Evolutionary conservation across 805 yeast species (phyloP).

Genomic region (Candida ortonii): DNA sequence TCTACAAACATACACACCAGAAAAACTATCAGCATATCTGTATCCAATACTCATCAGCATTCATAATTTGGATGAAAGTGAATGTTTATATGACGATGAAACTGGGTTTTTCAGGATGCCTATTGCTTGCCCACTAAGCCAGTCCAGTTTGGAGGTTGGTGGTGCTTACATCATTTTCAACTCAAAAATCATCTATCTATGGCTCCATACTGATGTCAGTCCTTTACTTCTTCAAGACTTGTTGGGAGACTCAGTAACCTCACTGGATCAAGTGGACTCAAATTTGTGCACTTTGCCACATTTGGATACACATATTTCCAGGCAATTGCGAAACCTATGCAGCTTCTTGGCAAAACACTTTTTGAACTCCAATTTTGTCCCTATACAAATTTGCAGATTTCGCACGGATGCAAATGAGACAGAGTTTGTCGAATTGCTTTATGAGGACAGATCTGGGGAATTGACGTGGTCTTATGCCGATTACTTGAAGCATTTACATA

Average conservation of each 20-base stretch:
- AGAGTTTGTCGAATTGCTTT: slow-evolving; percentile 56
- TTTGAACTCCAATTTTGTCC: slow-evolving; percentile 38
- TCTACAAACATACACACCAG: slow-evolving; percentile 53
- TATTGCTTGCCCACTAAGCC: slow-evolving; percentile 42
- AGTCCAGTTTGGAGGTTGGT: slow-evolving; percentile 47
- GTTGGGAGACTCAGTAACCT: slow-evolving; percentile 54
- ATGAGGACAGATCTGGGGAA: slow-evolving; percentile 68
- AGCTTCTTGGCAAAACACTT: slow-evolving; percentile 46
- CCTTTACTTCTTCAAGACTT: slow-evolving; percentile 68
- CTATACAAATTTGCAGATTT: slow-evolving; percentile 61
- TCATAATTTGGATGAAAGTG: slow-evolving; percentile 60
- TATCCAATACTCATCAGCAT: slow-evolving; percentile 80
- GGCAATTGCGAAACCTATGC: slow-evolving; percentile 63
- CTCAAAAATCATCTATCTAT: slow-evolving; percentile 56
- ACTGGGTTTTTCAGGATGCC: slow-evolving; percentile 49
- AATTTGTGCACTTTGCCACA: slow-evolving; percentile 61
- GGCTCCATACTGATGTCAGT: slow-evolving; percentile 69
- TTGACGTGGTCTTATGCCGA: slow-evolving; percentile 60
- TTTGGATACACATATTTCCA: slow-evolving; percentile 64
- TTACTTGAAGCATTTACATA: slow-evolving; percentile 66
- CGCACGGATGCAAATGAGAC: slow-evolving; percentile 59
- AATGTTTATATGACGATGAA: slow-evolving; percentile 47
- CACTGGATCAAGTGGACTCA: slow-evolving; percentile 47
- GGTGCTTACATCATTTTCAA: slow-evolving; percentile 80
- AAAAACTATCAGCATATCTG: slow-evolving; percentile 56